Base-by-base conservation (phyloP, 768 basidiomycete genomes). In the Boletus patriciae region DNA sequence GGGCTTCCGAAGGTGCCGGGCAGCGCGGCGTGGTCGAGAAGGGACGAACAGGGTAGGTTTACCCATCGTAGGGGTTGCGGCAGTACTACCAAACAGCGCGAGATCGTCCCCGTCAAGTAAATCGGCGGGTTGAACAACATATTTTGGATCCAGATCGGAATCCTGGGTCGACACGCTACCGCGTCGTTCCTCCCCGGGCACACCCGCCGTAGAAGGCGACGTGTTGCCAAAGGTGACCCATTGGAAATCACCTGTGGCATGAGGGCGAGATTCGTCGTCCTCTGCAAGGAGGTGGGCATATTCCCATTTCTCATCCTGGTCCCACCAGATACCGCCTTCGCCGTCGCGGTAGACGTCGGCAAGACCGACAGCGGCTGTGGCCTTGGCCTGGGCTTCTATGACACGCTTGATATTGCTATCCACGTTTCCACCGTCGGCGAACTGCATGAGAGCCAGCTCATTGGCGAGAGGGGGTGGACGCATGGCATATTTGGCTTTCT, bases 251-350 rank as follows among this genome's bases (percentile, higher is more conserved):
- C 69, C 67, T 21, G 59, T 62, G 34, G 64, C 64, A 25, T 51
- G 57, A 41, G 65, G 61, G 25, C 59, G 56, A 57, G 62, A 59
- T 31, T 65, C 69, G 13, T 72, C 66, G 15, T 74, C 67, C 25
- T 74, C 76, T 43, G 70, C 74, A 31, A 90, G 77, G 10, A 90
- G 78, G 54, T 82, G 84, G 15, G 78, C 75, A 59, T 84, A 88
- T 64, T 90, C 88, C 78, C 80, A 77, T 63, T 85, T 81, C 68
- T 90, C 88, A 12, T 87, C 86, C 52, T 79, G 81, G 62, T 90
- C 88, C 76, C 81, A 79, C 86, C 88, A 90, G 15, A 89, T 50
- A 0, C 82, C 80, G 23, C 86, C 87, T 25, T 78, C 75, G 0
- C 72, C 83, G 53, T 90, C 87, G 18, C 83, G 77, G 69, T 81